Evolutionary conservation across 495 filamentous ascomycete species (phyloP).

Genomic region (Neurospora sp.): DNA sequence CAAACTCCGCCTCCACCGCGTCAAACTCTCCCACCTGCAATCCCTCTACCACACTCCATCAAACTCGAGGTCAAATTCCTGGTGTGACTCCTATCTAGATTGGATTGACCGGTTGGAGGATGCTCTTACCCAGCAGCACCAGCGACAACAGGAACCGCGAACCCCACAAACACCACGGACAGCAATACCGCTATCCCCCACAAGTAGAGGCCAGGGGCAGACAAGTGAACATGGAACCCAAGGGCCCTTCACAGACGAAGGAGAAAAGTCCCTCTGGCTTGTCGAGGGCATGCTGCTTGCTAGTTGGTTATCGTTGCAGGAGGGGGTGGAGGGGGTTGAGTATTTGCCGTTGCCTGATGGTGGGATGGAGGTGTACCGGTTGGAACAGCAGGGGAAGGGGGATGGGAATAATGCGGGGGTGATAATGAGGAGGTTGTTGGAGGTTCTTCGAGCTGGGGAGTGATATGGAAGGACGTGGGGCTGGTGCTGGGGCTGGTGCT

Average conservation of each 20-base stretch:
- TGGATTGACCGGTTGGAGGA: conserved; percentile 6
- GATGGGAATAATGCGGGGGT: background rate
- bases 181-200: too few relatives aligned
- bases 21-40: background rate
- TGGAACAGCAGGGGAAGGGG: too few relatives aligned
- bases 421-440: conserved; percentile 10
- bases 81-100: conserved; percentile 8
- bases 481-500: too few relatives aligned
- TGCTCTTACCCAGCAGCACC: background rate
- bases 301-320: conserved; percentile 7
- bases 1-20: background rate
- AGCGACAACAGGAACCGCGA: background rate
- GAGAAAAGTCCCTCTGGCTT: conserved; percentile 6
- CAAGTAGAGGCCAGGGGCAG: too few relatives aligned
- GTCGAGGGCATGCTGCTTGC: conserved; percentile 6
- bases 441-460: background rate
- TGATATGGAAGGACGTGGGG: background rate
- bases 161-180: background rate
- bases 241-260: too few relatives aligned
- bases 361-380: background rate
- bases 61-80: background rate
- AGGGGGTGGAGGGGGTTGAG: conserved; percentile 7
- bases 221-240: too few relatives aligned
- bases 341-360: background rate
- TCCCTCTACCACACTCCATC: background rate